Evolutionary conservation across 495 filamentous ascomycete genomes (phyloP).

Genomic region (Trichocladium antarcticum): DNA sequence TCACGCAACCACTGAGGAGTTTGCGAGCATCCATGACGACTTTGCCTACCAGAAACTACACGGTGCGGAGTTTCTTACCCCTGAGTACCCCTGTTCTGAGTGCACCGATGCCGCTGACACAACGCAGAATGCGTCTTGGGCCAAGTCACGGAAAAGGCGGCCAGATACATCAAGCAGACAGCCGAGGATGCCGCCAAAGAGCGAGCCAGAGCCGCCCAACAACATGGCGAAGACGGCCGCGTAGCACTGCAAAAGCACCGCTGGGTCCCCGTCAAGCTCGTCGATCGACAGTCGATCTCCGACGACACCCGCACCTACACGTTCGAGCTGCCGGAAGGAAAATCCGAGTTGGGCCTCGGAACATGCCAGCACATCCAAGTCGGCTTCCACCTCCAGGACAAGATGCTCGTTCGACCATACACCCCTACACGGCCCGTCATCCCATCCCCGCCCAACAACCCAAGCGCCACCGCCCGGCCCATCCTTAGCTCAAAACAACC

Average conservation of each 20-base stretch:
- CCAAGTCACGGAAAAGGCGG: conserved; percentile 28
- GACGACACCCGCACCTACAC: conserved; percentile 24
- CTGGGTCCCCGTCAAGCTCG: conserved; percentile 16
- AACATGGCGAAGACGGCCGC: not conserved
- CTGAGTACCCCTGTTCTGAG: not conserved
- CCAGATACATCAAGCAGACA: conserved; percentile 24
- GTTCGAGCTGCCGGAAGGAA: conserved; percentile 19
- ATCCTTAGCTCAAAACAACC: not conserved
- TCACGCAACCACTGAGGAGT: conserved; percentile 4
- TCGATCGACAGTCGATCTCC: conserved; percentile 14
- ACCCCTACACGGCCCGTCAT: conserved; percentile 8
- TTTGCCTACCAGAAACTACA: conserved; percentile 5
- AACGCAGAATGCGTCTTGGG: conserved; percentile 29
- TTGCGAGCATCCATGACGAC: conserved; percentile 9
- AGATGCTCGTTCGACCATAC: conserved; percentile 15
- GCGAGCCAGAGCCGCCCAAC: not conserved
- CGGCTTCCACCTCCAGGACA: conserved; percentile 25
- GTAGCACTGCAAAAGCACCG: conserved; percentile 8
- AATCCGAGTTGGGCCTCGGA: conserved; percentile 17
- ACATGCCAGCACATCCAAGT: conserved; percentile 30
- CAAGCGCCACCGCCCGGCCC: not conserved
- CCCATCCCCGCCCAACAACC: not conserved
- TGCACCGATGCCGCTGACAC: not conserved
- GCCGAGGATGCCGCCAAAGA: conserved; percentile 21
- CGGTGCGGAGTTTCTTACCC: not conserved